Conservation (phyloP, 2,329 filamentous ascomycete genomes). For the Ophiostoma piceae region DNA sequence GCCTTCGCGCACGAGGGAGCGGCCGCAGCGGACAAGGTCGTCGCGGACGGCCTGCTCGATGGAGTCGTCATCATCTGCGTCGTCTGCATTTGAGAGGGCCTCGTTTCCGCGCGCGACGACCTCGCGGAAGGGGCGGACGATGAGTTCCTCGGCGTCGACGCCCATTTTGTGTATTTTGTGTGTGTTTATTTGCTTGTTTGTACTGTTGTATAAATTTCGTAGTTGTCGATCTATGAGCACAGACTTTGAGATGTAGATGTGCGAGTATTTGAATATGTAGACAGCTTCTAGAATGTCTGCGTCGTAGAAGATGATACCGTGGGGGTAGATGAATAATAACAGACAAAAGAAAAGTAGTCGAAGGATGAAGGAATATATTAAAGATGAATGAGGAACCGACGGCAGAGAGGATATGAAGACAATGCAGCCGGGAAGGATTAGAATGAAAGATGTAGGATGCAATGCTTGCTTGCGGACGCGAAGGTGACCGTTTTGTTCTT, state of each 20-base stretch:
- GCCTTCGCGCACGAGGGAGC: constrained; percentile 31
- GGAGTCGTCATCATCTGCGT: constrained; percentile 27
- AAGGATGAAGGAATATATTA: no score
- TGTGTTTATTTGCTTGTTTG: background rate
- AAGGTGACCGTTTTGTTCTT: background rate
- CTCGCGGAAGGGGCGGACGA: constrained; percentile 39
- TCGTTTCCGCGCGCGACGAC: constrained; percentile 38
- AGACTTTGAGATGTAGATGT: no score
- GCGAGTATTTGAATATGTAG: no score
- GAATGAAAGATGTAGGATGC: background rate
- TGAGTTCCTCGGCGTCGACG: constrained; percentile 31
- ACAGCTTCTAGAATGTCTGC: no score
- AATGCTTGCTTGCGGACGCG: background rate
- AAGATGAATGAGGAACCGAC: no score
- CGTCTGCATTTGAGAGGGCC: constrained; percentile 35
- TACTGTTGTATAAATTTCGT: background rate
- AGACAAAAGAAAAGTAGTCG: no score
- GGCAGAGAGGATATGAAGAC: background rate
- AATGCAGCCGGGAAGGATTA: background rate
- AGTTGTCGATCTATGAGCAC: no score
- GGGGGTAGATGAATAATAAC: no score
- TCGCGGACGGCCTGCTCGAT: constrained; percentile 26
- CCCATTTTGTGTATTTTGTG: constrained; percentile 26
- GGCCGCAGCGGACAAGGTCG: constrained; percentile 35
- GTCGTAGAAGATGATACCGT: no score